phyloP scores from a whole-genome alignment of 2,329 filamentous ascomycete species.

The Fusarium cicatricum region DNA sequence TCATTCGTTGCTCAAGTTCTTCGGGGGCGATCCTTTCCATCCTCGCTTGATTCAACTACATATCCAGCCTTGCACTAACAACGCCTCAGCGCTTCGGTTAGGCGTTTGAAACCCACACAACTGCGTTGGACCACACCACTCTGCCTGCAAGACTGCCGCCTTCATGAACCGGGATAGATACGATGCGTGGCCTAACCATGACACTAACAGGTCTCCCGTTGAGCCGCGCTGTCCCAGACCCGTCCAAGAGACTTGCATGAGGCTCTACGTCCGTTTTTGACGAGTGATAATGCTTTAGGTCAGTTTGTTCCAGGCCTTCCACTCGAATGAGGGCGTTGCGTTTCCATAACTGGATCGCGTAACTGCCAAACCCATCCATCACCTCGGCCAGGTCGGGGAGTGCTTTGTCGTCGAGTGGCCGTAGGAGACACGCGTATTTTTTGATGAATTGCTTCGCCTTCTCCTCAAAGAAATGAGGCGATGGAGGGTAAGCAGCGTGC shows the following conservation, averaged over 20 bases:
- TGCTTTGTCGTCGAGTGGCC: not conserved
- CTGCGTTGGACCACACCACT: not conserved
- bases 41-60: no score
- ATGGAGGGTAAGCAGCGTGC: not conserved
- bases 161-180: not conserved
- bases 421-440: not conserved
- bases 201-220: not conserved
- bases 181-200: not conserved
- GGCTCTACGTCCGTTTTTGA: not conserved
- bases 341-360: slow-evolving; percentile 7
- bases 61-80: not conserved
- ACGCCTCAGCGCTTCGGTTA: not conserved
- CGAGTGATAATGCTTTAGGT: not conserved
- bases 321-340: not conserved
- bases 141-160: not conserved
- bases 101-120: not conserved
- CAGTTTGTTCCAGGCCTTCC: not conserved
- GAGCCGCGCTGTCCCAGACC: not conserved
- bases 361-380: not conserved
- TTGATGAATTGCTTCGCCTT: not conserved
- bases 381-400: not conserved
- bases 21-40: no score
- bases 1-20: no score
- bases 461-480: not conserved
- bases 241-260: not conserved